These are phyloP conservation scores for Penicillium mononematosum DNA, from an alignment of 495 filamentous ascomycete genomes.

Conservation along the genomic window DNA sequence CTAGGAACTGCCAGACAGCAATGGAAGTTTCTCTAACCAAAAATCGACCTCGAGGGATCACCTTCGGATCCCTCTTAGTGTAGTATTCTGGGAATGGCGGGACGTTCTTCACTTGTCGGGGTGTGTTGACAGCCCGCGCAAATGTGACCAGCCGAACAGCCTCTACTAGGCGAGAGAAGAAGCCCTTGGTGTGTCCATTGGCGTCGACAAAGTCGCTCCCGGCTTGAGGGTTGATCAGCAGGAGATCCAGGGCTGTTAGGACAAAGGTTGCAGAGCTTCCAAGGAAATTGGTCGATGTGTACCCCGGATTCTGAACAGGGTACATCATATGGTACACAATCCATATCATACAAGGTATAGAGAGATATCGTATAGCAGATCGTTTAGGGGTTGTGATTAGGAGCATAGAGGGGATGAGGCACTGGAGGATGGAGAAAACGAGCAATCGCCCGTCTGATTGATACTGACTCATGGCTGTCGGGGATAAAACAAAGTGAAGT, in stretches of 20 bases:
- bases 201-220: conserved; percentile 12
- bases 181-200: not conserved
- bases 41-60: conserved; percentile 8
- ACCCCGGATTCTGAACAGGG: not conserved
- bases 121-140: conserved; percentile 11
- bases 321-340: conserved; percentile 5
- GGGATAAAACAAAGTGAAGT: not conserved
- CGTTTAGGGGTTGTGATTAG: conserved; percentile 12
- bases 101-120: conserved; percentile 21
- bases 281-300: not conserved
- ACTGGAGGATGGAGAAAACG: not conserved
- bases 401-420: conserved; percentile 10
- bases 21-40: conserved; percentile 20
- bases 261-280: not conserved
- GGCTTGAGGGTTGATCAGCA: conserved; percentile 22
- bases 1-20: conserved; percentile 22
- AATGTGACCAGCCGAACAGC: not conserved
- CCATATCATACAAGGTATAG: conserved; percentile 18
- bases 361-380: conserved; percentile 14
- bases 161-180: conserved; percentile 5
- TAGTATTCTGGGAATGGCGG: conserved; percentile 20
- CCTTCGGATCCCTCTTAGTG: not conserved
- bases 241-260: conserved; percentile 8
- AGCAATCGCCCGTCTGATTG: not conserved
- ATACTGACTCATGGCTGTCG: conserved; percentile 2